Percentiles rank a stretch among this genome's conserved stretches.
These are phyloP conservation scores for Salix caprea DNA, from an alignment of 345 rosid genomes.

Conservation along the genomic window DNA sequence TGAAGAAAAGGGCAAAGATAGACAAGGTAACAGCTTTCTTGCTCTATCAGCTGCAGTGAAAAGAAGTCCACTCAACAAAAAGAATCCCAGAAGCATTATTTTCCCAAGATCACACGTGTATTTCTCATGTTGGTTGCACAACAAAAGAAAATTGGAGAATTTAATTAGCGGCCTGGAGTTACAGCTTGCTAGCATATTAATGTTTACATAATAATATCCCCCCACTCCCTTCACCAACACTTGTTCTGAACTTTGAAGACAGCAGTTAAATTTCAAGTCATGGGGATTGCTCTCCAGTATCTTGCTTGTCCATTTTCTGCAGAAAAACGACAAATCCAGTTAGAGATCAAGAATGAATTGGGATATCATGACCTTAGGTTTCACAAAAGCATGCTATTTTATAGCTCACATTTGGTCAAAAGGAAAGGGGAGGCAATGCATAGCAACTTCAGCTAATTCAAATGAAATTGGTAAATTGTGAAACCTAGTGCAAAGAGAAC, in stretches of 20 bases:
- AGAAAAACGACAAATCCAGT: constrained; percentile 4
- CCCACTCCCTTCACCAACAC: too few relatives aligned
- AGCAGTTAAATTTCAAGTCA: constrained; percentile 9
- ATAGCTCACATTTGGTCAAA: neutral
- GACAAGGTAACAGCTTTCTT: neutral
- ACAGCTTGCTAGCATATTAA: neutral
- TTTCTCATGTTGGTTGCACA: neutral
- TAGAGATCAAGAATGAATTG: neutral
- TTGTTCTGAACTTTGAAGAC: neutral
- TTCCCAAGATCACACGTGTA: neutral
- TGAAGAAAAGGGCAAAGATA: neutral
- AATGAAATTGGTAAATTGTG: neutral
- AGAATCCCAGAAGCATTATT: neutral
- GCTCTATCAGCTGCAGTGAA: neutral
- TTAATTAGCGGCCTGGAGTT: neutral
- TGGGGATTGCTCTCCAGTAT: constrained; percentile 17
- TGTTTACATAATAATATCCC: neutral
- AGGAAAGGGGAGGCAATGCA: neutral
- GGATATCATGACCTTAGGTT: too few relatives aligned
- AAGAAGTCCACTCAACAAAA: neutral
- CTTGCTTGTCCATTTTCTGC: constrained; percentile 33
- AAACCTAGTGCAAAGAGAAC: neutral
- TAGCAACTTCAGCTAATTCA: neutral
- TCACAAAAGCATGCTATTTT: too few relatives aligned
- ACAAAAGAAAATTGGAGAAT: neutral